Base-by-base conservation (phyloP, 805 yeast species). In the Pichia nanzhaoensis region DNA sequence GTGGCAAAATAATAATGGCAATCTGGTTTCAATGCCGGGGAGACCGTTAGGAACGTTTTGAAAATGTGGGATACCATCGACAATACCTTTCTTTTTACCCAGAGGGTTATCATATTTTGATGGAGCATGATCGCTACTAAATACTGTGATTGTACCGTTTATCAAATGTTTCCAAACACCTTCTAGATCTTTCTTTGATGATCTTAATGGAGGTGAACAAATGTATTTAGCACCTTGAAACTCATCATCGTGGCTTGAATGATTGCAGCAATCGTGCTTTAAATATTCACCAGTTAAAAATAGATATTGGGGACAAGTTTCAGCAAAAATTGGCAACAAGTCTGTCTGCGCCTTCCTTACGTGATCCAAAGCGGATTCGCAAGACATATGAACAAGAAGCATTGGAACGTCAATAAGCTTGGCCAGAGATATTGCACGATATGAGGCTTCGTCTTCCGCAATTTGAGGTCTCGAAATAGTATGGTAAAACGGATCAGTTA, bases 221-320 rank as follows among this genome's bases (percentile, higher is more conserved):
- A 71, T 65, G 47, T 64, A 68, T 53, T 71, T 71, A 2, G 76
- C 75, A 10, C 75, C 76, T 48, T 65, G 68, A 46, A 69, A 71
- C n/a, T 56, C 43, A 42, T 67, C 71, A 37, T 57, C 52, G 19
- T 51, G 43, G 41, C 58, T 52, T 12, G 50, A 44, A 39, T 58
- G 53, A 32, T 54, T 28, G 17, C 40, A 44, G 30, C 47, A 44
- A 35, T 44, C 47, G 30, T 44, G 47, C 13, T 63, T 61, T 32
- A 67, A 51, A 16, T 56, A 55, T 32, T 67, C 70, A 32, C 69
- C 63, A 8, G 72, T 67, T n/a, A 71, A 51, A 42, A 69, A 65
- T 17, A 71, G 53, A 46, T 71, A 72, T 55, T 71, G 77, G 4
- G 76, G 76, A 50, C 77, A 71, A 1, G 77, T 71, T 51, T 71